Evolutionary conservation across 257 asterid species (phyloP).

Genomic region (Paulownia fortunei): DNA sequence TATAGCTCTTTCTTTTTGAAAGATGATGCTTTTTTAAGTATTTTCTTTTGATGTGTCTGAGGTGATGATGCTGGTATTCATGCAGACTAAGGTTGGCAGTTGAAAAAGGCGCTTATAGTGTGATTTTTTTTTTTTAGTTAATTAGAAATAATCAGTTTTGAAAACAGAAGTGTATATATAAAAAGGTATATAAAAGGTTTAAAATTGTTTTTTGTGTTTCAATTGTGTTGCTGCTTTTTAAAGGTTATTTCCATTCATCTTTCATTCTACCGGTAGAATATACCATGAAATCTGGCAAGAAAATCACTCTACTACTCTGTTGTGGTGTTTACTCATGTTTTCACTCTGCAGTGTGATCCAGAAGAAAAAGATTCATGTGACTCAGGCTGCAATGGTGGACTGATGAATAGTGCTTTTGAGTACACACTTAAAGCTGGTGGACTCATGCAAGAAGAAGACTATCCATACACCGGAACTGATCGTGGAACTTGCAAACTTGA

Average conservation of each 20-base stretch:
- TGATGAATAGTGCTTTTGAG: slow-evolving; percentile 88
- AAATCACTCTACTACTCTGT: neutral
- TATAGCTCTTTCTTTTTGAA: neutral
- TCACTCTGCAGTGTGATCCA: slow-evolving; percentile 73
- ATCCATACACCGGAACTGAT: slow-evolving; percentile 83
- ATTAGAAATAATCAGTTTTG: neutral
- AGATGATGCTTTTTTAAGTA: neutral
- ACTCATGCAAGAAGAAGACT: slow-evolving; percentile 83
- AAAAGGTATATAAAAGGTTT: neutral
- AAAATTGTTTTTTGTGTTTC: neutral
- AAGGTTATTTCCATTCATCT: neutral
- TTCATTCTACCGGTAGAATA: neutral
- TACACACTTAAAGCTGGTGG: slow-evolving; percentile 89
- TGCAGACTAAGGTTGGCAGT: neutral
- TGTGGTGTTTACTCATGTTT: neutral
- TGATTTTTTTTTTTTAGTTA: neutral
- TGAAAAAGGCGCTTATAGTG: neutral
- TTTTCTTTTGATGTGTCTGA: neutral
- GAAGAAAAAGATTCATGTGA: slow-evolving; percentile 79
- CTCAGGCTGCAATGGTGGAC: slow-evolving; percentile 84
- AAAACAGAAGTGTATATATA: neutral
- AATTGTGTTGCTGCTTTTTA: neutral
- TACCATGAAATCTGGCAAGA: neutral
- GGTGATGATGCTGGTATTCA: neutral
- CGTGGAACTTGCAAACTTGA: slow-evolving; percentile 74